phyloP scores from a whole-genome alignment of 2,329 filamentous ascomycete genomes.

The Penicillium sp. region DNA sequence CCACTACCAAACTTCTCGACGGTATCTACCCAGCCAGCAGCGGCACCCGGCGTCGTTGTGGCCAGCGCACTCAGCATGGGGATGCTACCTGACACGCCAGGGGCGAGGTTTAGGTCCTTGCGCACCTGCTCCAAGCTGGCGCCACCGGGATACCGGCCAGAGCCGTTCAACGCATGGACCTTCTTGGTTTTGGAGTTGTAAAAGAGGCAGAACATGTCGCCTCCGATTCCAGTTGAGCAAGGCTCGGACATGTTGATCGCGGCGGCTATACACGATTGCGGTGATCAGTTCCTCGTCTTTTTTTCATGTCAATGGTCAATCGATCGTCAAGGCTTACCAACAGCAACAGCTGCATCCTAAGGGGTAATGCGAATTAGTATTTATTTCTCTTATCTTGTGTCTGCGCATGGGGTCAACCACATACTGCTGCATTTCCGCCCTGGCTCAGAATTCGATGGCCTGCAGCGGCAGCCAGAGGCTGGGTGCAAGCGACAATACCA shows the following conservation, averaged over 20 bases:
- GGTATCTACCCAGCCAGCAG: constrained; percentile 91
- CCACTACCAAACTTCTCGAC: constrained; percentile 88
- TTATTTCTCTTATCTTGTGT: background rate
- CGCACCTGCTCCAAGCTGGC: constrained; percentile 72
- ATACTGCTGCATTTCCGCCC: constrained; percentile 90
- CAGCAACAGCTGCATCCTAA: constrained; percentile 93
- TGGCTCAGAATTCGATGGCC: constrained; percentile 82
- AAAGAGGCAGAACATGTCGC: constrained; percentile 95
- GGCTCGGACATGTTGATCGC: constrained; percentile 94
- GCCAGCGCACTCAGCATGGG: constrained; percentile 78
- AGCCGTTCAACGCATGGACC: constrained; percentile 87
- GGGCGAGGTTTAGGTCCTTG: constrained; percentile 67
- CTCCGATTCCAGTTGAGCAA: constrained; percentile 89
- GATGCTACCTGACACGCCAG: constrained; percentile 63
- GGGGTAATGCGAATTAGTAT: background rate
- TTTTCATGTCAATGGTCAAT: background rate
- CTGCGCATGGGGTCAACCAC: too few relatives aligned
- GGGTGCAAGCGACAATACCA: constrained; percentile 87
- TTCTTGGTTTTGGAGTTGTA: constrained; percentile 83
- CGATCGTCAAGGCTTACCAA: constrained; percentile 59
- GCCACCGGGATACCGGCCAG: constrained; percentile 76
- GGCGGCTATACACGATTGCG: constrained; percentile 63
- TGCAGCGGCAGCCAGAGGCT: constrained; percentile 86
- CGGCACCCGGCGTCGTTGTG: constrained; percentile 85
- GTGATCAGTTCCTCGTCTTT: constrained; percentile 12